Base-by-base conservation (phyloP, 768 basidiomycete species). In the Psilocybe azurescens region DNA sequence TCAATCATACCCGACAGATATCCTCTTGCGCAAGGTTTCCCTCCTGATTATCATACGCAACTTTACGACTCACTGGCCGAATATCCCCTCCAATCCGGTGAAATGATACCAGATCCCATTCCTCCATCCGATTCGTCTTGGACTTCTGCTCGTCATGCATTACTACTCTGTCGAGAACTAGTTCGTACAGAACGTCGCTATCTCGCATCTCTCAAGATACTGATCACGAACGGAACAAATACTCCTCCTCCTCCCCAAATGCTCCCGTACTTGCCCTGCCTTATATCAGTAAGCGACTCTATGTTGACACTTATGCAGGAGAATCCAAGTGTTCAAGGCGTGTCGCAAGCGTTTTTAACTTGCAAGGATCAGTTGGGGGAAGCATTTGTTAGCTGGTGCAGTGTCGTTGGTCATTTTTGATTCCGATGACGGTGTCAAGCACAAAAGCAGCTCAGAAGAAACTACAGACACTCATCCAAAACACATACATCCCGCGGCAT, bases 301-400 rank as follows among this genome's bases (percentile, higher is more conserved):
- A 75, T 89, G 46, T 65, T 88, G n/a, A 73, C 72, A 18, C 73
- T 74, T n/a, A 80, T 88, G 69, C 79, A 84, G 36, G 68, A 68
- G 32, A 88, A 90, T 57, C 89, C 89, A 13, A 88, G 86, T 48
- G 86, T 86, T 2, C 83, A 81, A 78, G 89, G 89, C 8, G 83
- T 90, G 32, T 83, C 86, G 10, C 77, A 80, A 5, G 85, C 89
- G 6, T 87, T 90, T 64, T 74, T 89, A 28, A 73, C 79, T 0
- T 77, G 75, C 52, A 81, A 87, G 67, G 79, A 82, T 29, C 75
- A 77, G n/a, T 70, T 90, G 20, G 85, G 88, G 64, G 69, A 70
- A 11, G 82, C 87, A 1, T 83, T 89, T 62, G 80, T 88, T 51
- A 76, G 79, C 1, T 91, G 89, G 87, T 87, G 83, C 58, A 76